phyloP scores from a whole-genome alignment of 352 stramenopile genomes.

The Aphanomyces invadans region DNA sequence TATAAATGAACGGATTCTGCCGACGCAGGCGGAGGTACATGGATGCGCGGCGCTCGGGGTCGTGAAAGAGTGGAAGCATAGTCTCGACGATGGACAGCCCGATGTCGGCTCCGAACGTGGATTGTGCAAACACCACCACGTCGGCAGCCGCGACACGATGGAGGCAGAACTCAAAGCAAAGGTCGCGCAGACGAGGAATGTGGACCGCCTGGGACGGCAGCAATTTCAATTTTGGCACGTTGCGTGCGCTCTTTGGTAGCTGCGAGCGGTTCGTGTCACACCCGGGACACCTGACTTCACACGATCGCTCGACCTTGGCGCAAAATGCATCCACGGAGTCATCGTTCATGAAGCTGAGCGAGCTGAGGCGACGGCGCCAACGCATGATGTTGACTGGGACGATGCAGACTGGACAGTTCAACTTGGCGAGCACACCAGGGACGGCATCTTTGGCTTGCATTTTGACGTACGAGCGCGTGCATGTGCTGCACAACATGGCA shows the following conservation, averaged over 20 bases:
- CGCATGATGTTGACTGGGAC: neutral
- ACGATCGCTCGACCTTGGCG: neutral
- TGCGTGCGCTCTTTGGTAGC: neutral
- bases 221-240: neutral
- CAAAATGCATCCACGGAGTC: neutral
- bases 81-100: neutral
- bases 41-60: constrained; percentile 1
- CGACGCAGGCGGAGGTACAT: constrained; percentile 4
- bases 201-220: neutral
- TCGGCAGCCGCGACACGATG: neutral
- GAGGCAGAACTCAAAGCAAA: neutral
- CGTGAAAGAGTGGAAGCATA: neutral
- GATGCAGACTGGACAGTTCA: neutral
- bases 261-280: neutral
- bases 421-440: neutral
- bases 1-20: neutral
- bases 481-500: neutral
- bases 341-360: neutral
- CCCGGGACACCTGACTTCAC: neutral
- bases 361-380: neutral
- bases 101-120: neutral
- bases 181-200: neutral
- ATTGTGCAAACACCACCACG: neutral
- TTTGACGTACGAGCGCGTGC: neutral
- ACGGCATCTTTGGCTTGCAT: neutral